These are phyloP conservation scores for Vigna angularis DNA, from an alignment of 306 rosid genomes.

Conservation along the genomic window DNA sequence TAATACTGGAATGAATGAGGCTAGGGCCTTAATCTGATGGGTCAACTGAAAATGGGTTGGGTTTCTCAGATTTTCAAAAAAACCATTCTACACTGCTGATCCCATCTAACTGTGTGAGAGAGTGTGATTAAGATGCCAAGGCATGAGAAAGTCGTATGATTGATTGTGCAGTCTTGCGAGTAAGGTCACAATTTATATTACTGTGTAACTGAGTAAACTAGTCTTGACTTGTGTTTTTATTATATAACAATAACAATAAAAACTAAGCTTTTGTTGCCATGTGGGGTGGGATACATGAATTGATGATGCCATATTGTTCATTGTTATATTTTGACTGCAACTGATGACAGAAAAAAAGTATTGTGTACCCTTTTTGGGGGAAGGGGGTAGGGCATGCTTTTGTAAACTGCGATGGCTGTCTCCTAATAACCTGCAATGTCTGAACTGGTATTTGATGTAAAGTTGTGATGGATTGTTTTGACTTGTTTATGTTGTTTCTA, in stretches of 20 bases:
- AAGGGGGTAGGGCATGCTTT: background rate
- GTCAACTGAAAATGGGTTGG: background rate
- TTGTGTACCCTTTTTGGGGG: background rate
- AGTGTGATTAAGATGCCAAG: too few species aligned
- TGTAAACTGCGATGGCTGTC: background rate
- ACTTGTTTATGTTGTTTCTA: slow-evolving; percentile 24
- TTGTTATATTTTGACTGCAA: background rate
- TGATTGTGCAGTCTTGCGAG: too few species aligned
- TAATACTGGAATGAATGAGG: background rate
- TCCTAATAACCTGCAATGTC: background rate
- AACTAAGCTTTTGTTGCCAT: background rate
- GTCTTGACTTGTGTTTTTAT: background rate
- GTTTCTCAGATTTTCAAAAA: background rate
- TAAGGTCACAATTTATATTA: too few species aligned
- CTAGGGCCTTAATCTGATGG: background rate
- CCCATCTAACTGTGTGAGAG: too few species aligned
- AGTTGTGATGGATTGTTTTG: background rate
- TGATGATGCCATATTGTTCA: background rate
- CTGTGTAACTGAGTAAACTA: too few species aligned
- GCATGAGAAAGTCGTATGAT: too few species aligned
- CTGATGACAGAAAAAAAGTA: background rate
- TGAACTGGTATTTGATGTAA: slow-evolving; percentile 24
- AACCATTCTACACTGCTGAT: too few species aligned
- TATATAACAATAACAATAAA: too few species aligned
- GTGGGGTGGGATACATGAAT: background rate